Conservation (phyloP, 2,329 filamentous ascomycete species). For the Apiospora malaysiana region DNA sequence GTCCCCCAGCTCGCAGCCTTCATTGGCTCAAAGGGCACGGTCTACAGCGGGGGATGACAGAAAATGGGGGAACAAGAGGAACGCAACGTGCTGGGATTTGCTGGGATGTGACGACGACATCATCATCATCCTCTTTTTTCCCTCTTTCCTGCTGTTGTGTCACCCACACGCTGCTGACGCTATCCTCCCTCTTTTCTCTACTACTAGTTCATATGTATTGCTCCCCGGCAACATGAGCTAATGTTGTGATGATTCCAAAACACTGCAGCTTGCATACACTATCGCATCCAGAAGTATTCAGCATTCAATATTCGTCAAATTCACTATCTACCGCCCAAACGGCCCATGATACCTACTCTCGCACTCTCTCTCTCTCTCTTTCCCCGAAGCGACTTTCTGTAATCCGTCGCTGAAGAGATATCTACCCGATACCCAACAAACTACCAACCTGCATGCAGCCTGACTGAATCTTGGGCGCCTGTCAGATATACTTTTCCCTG, state of each 20-base stretch:
- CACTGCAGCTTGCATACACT: background rate
- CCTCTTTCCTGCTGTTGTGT: background rate
- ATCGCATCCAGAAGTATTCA: background rate
- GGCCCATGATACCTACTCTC: background rate
- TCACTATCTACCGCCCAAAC: background rate
- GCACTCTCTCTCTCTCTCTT: too few relatives aligned
- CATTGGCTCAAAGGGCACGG: background rate
- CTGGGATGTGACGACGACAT: constrained; percentile 16
- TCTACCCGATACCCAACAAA: background rate
- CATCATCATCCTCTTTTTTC: background rate
- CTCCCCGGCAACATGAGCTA: background rate
- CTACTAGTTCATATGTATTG: background rate
- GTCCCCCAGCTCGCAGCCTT: background rate
- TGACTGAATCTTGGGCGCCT: background rate
- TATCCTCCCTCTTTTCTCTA: background rate
- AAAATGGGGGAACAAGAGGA: background rate
- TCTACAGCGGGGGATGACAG: constrained; percentile 3
- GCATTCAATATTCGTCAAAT: background rate
- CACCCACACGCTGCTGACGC: background rate
- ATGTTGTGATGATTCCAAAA: background rate
- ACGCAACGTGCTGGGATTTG: background rate
- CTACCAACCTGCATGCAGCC: background rate
- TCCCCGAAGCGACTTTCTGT: background rate
- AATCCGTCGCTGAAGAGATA: background rate
- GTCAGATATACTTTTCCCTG: background rate